Evolutionary conservation across 2,329 filamentous ascomycete species (phyloP), one percentile per base, ranked within the genome.

Genomic region (Verticillium nonalfalfae): DNA sequence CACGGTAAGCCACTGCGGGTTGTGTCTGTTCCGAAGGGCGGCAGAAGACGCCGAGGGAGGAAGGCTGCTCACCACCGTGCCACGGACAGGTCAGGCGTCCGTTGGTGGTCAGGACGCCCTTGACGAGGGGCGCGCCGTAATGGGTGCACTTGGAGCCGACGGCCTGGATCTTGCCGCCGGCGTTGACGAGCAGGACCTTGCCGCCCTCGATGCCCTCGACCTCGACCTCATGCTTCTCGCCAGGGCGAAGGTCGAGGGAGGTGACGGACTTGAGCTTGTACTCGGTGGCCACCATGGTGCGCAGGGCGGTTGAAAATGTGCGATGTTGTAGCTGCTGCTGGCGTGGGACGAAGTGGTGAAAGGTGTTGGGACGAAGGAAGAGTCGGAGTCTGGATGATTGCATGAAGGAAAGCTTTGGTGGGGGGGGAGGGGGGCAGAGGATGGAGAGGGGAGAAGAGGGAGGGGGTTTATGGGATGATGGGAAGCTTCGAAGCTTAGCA

Each of bases 1-100:
- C 18, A 35, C 36, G 6, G 40, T 50, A 15, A 57, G 26, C 11
- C 13, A 13, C 13, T 10, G 35, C 35, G 35, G 35, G 35, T n/a
- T n/a, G 33, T 4, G 26, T 5, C 35, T 13, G 13, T 36, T 36
- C 35, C n/a, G 56, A 10, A 36, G 14, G 39, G 58, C 26, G 26
- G 26, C 26, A 26, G 26, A 7, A 55, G 21, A 21, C 21, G 36
- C 9, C 14, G 26, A 63, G 21, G n/a, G 58, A 18, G 4, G 26
- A 26, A 26, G 26, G 14, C 4, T 34, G 74, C 81, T 66, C 73
- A 95, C 91, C 92, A 79, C 94, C 94, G 73, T 98, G 94, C 95
- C 95, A 98, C 3, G 94, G 93, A 74, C 95, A 99, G 7, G 91
- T 97, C 64, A 99, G 76, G 58, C 92, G 84, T 5, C 95, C 95